Percentiles rank a stretch among this genome's conserved stretches.
Conservation (phyloP, 345 rosid species). For the Boechera divaricarpa region DNA sequence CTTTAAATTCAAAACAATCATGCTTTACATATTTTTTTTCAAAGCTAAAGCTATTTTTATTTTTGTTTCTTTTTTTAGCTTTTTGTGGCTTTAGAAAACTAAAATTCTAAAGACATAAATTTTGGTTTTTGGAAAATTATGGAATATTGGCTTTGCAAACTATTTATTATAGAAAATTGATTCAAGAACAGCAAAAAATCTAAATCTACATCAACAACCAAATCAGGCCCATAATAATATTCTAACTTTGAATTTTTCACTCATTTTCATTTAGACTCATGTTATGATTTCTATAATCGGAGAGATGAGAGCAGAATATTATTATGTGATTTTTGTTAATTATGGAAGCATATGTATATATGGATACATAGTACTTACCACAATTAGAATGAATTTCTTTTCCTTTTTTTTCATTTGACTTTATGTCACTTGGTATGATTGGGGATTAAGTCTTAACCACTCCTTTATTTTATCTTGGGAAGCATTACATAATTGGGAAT, state of each 20-base stretch:
- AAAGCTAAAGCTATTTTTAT: too few species aligned
- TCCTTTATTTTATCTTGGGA: slow-evolving; percentile 15
- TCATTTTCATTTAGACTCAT: neutral
- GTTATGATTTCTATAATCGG: neutral
- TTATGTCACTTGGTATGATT: slow-evolving; percentile 40
- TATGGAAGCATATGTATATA: slow-evolving; percentile 8
- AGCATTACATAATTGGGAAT: slow-evolving; percentile 13
- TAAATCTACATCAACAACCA: too few species aligned
- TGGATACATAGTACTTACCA: slow-evolving; percentile 42
- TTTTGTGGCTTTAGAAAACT: too few species aligned
- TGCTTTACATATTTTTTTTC: too few species aligned
- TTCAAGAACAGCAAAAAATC: too few species aligned
- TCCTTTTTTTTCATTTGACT: neutral
- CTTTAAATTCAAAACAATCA: too few species aligned
- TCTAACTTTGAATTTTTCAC: neutral
- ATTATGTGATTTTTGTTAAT: slow-evolving; percentile 12
- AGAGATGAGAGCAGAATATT: neutral
- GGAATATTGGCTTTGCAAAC: too few species aligned
- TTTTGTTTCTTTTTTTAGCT: too few species aligned
- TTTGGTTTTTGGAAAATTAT: too few species aligned
- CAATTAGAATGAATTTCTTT: slow-evolving; percentile 33
- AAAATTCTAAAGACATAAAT: too few species aligned
- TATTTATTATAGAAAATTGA: too few species aligned
- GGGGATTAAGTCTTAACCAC: slow-evolving; percentile 38
- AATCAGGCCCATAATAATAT: neutral